Percentiles rank a stretch among this genome's conserved stretches.
phyloP scores from a whole-genome alignment of 306 rosid species.

The Sechiopsis laciniata region DNA sequence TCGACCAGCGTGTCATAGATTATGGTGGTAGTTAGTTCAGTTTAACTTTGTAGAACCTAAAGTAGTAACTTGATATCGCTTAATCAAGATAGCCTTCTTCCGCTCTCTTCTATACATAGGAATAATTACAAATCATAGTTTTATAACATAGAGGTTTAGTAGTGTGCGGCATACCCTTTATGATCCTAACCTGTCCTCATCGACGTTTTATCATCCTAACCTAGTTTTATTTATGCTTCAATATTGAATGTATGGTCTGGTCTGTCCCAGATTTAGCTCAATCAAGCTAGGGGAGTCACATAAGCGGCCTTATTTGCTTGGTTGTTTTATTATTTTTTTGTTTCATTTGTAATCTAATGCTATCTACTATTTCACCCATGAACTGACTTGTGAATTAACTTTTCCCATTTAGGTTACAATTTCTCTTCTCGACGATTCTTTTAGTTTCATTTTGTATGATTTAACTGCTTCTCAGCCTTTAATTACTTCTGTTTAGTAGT shows the following conservation, averaged over 20 bases:
- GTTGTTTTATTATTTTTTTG: conserved; percentile 3
- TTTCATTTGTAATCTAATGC: not conserved
- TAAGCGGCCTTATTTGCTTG: not conserved
- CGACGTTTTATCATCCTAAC: not conserved
- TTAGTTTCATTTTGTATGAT: not conserved
- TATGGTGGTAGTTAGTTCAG: conserved; percentile 1
- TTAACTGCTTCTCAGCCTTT: not conserved
- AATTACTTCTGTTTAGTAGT: too few relatives aligned
- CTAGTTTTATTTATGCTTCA: not conserved
- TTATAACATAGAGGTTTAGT: not conserved
- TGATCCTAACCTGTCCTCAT: not conserved
- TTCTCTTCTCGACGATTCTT: not conserved
- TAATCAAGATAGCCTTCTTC: not conserved
- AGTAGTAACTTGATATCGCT: conserved; percentile 1
- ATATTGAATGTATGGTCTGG: not conserved
- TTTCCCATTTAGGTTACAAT: not conserved
- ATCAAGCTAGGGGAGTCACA: conserved; percentile 9
- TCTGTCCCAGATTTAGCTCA: conserved; percentile 7
- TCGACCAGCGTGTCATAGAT: too few relatives aligned
- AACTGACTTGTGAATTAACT: not conserved
- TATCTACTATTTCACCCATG: not conserved
- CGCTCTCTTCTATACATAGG: not conserved
- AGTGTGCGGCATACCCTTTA: not conserved
- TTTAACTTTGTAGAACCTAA: conserved; percentile 2
- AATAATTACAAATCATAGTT: not conserved